Conservation (phyloP, 495 filamentous ascomycete species). For the Daldinia vernicosa region DNA sequence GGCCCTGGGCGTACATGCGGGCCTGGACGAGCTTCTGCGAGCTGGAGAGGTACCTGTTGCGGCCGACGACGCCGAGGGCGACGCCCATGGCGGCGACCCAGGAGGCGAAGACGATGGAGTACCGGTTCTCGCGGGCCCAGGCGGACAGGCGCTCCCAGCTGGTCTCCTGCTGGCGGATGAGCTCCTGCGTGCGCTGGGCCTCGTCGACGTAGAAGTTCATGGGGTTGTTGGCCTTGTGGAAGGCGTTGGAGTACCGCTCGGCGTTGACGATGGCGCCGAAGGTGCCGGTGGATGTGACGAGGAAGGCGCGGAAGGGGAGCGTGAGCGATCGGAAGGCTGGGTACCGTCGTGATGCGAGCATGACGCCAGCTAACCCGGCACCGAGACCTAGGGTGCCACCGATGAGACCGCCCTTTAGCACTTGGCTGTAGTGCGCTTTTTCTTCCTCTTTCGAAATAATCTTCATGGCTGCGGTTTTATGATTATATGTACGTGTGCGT, state of each 20-base stretch:
- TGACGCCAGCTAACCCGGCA: constrained; percentile 70
- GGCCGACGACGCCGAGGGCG: constrained; percentile 77
- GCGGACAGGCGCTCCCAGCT: constrained; percentile 60
- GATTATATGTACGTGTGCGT: too few relatives aligned
- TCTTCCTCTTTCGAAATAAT: constrained; percentile 94
- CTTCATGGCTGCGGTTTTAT: constrained; percentile 73
- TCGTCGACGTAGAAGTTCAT: constrained; percentile 72
- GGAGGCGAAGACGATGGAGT: constrained; percentile 83
- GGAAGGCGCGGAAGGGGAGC: constrained; percentile 87
- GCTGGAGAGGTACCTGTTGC: constrained; percentile 77
- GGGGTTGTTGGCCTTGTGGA: constrained; percentile 74
- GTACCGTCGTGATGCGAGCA: constrained; percentile 68
- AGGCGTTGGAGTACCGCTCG: constrained; percentile 78
- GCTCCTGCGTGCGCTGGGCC: constrained; percentile 51
- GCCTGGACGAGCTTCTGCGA: constrained; percentile 97
- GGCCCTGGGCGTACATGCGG: constrained; percentile 95
- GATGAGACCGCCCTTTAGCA: constrained; percentile 78
- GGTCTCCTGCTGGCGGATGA: constrained; percentile 60
- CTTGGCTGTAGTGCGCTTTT: constrained; percentile 66
- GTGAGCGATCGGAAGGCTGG: constrained; percentile 80
- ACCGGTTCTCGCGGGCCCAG: constrained; percentile 79
- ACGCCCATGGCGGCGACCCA: constrained; percentile 87
- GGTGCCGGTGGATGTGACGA: constrained; percentile 82
- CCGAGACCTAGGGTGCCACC: constrained; percentile 73
- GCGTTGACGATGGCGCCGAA: constrained; percentile 87